These are phyloP conservation scores for Oryza australiensis DNA, from an alignment of 176 grass and related monocot genomes.

Conservation along the genomic window DNA sequence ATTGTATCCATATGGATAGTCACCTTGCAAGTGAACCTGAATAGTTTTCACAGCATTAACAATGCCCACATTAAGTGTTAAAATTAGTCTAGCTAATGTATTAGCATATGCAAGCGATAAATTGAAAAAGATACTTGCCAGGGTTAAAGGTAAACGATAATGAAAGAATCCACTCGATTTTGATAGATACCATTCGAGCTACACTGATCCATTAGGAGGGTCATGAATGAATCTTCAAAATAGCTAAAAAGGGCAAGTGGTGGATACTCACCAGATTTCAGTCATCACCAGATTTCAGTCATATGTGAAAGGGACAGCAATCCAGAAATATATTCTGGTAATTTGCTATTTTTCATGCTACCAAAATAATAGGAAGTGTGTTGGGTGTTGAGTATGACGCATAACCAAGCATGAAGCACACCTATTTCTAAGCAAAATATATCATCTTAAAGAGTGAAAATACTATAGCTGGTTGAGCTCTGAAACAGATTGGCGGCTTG, in stretches of 20 bases:
- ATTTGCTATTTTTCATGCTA: not conserved
- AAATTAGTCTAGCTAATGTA: not conserved
- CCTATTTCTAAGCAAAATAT: not conserved
- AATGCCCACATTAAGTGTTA: not conserved
- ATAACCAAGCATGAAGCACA: not conserved
- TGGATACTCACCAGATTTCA: not conserved
- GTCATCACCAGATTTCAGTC: not conserved
- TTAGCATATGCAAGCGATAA: not conserved
- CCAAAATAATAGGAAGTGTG: not conserved
- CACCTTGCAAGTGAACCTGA: slow-evolving; percentile 71
- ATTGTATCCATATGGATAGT: slow-evolving; percentile 46
- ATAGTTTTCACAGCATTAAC: not conserved
- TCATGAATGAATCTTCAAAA: not conserved
- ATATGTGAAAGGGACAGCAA: not conserved
- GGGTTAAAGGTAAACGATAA: not conserved
- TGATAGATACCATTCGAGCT: not conserved
- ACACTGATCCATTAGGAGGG: not conserved
- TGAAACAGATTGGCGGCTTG: not conserved
- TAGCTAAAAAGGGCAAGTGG: not conserved
- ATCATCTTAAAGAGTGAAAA: not conserved
- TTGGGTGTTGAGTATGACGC: not conserved
- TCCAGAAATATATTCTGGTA: not conserved
- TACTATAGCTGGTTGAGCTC: not conserved
- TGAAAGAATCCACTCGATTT: not conserved
- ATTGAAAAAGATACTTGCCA: not conserved